These are phyloP conservation scores for Endothia cerciana DNA, from an alignment of 2,329 filamentous ascomycete species.

Conservation along the genomic window DNA sequence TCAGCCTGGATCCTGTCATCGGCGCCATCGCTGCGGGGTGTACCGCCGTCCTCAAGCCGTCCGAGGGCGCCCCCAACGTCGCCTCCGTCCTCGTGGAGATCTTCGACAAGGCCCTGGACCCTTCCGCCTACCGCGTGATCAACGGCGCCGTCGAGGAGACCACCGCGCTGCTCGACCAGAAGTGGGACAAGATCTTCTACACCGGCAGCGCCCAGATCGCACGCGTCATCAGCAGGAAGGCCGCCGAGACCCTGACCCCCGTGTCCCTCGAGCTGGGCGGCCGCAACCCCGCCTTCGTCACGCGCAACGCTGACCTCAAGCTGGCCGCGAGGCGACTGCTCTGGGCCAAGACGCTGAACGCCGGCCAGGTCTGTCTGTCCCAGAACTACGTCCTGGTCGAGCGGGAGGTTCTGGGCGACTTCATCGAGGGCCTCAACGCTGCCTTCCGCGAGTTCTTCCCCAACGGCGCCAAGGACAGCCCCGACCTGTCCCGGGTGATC, in stretches of 20 bases:
- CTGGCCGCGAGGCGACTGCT: slow-evolving; percentile 82
- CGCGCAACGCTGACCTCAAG: slow-evolving; percentile 77
- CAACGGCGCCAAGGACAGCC: slow-evolving; percentile 74
- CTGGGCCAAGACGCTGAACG: slow-evolving; percentile 87
- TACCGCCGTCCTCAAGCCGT: slow-evolving; percentile 88
- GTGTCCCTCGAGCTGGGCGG: slow-evolving; percentile 90
- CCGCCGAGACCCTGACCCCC: slow-evolving; percentile 85
- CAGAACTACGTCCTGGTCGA: slow-evolving; percentile 93
- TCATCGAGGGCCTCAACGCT: slow-evolving; percentile 75
- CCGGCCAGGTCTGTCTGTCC: slow-evolving; percentile 88
- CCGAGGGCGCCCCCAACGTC: slow-evolving; percentile 76
- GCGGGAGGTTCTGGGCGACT: slow-evolving; percentile 68
- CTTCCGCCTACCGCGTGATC: slow-evolving; percentile 73
- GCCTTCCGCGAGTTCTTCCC: slow-evolving; percentile 81
- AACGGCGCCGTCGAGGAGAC: slow-evolving; percentile 84
- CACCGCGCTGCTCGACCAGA: slow-evolving; percentile 79
- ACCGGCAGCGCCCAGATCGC: slow-evolving; percentile 81
- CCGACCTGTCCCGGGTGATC: slow-evolving; percentile 79
- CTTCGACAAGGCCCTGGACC: slow-evolving; percentile 75
- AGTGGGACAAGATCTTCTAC: slow-evolving; percentile 99
- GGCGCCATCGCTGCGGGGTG: slow-evolving; percentile 93
- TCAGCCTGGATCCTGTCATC: slow-evolving; percentile 77
- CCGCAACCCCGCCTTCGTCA: slow-evolving; percentile 88
- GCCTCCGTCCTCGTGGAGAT: slow-evolving; percentile 82
- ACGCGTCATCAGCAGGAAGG: slow-evolving; percentile 87